Evolutionary conservation across 2,329 filamentous ascomycete species (phyloP).

Genomic region (Trichophyton rubrum): DNA sequence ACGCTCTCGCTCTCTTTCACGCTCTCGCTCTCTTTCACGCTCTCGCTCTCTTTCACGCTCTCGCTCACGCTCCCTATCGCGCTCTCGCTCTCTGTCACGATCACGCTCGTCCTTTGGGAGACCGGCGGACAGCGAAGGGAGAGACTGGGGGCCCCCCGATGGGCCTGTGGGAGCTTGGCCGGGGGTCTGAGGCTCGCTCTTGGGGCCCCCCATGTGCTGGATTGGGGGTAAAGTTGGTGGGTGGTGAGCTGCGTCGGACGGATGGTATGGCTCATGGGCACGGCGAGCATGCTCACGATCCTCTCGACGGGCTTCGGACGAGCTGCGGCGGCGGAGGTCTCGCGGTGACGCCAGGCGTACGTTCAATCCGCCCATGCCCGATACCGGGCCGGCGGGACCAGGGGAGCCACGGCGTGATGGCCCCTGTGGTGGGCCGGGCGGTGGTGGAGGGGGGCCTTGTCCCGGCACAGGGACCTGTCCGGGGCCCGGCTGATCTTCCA

Average conservation of each 20-base stretch:
- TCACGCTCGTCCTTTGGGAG: constrained; percentile 42
- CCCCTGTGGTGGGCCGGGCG: background rate
- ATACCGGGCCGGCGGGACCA: background rate
- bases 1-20: background rate
- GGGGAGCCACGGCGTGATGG: constrained; percentile 30
- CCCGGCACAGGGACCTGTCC: no score
- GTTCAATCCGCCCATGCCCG: constrained; percentile 36
- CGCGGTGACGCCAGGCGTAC: constrained; percentile 49
- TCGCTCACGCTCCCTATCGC: background rate
- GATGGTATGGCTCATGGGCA: constrained; percentile 69
- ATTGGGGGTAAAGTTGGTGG: constrained; percentile 49
- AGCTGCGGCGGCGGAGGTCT: constrained; percentile 61
- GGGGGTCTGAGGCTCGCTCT: constrained; percentile 30
- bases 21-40: background rate
- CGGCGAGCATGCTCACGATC: constrained; percentile 51
- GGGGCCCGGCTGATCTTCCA: constrained; percentile 18
- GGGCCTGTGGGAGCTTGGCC: constrained; percentile 11
- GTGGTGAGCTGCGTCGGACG: constrained; percentile 85
- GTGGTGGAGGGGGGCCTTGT: constrained; percentile 31
- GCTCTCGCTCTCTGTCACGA: background rate
- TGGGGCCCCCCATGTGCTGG: constrained; percentile 36
- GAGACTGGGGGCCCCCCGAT: constrained; percentile 31
- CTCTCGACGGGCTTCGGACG: constrained; percentile 53
- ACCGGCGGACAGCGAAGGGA: background rate
- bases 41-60: constrained; percentile 1